phyloP scores from a whole-genome alignment of 495 filamentous ascomycete species.

The Aspergillus incahuasiensis region DNA sequence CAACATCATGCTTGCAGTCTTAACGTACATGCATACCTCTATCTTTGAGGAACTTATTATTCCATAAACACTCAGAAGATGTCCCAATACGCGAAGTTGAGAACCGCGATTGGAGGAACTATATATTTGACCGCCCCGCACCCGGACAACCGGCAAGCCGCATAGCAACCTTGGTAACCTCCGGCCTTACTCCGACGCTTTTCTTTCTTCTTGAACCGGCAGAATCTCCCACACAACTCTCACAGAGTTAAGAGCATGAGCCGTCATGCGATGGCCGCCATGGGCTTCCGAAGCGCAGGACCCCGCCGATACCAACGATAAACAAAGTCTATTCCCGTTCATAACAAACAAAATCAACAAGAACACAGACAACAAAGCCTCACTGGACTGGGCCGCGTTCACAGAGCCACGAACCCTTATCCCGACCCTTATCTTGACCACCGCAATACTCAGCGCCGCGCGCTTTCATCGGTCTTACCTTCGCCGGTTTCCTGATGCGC shows the following conservation, averaged over 20 bases:
- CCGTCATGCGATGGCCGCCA: conserved; percentile 52
- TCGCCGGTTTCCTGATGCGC: conserved; percentile 71
- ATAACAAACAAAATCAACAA: conserved; percentile 11
- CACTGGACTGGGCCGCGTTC: conserved; percentile 61
- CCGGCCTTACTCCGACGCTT: not conserved
- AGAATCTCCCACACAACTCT: not conserved
- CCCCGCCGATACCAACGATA: conserved; percentile 15
- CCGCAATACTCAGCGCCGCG: conserved; percentile 61
- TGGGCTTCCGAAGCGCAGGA: conserved; percentile 36
- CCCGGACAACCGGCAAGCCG: not conserved
- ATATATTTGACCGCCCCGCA: conserved; percentile 13
- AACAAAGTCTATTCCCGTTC: conserved; percentile 19
- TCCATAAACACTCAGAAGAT: too few species aligned
- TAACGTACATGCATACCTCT: too few species aligned
- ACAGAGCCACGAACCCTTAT: conserved; percentile 60
- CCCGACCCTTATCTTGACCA: conserved; percentile 55
- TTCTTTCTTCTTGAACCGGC: not conserved
- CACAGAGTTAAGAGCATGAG: conserved; percentile 26
- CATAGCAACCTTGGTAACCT: not conserved
- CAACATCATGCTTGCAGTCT: too few species aligned
- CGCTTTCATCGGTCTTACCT: conserved; percentile 59
- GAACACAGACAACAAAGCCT: conserved; percentile 9
- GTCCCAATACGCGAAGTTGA: not conserved
- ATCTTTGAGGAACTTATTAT: too few species aligned
- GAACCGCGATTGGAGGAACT: not conserved